Evolutionary conservation across 1,284 basidiomycete species (phyloP).

Genomic region (Heliocybe sulcata): DNA sequence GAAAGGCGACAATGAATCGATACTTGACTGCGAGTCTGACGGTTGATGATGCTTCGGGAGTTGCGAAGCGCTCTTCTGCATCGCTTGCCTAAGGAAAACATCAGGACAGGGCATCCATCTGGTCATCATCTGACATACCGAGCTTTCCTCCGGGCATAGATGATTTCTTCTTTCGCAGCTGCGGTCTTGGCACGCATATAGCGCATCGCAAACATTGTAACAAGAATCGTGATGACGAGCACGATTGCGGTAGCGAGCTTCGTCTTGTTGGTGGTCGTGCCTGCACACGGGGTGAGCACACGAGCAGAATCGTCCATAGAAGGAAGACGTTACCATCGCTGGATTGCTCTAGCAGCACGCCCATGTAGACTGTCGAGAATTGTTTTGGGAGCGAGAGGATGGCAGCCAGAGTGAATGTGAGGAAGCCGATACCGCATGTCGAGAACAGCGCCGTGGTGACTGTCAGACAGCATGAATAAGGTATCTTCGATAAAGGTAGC

Average conservation of each 20-base stretch:
- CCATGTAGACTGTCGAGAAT: constrained; percentile 52
- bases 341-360: constrained; percentile 27
- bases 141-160: not conserved
- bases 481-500: not conserved
- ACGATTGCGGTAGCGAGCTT: not conserved
- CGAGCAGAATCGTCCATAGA: not conserved
- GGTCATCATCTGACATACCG: not conserved
- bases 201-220: not conserved
- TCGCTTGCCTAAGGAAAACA: not conserved
- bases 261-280: not conserved
- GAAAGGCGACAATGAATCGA: not conserved
- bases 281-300: not conserved
- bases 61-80: not conserved
- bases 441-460: constrained; percentile 60
- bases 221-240: not conserved
- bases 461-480: constrained; percentile 11
- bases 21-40: not conserved
- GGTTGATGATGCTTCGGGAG: not conserved
- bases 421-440: constrained; percentile 57
- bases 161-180: not conserved
- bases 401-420: constrained; percentile 50
- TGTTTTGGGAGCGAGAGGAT: constrained; percentile 59
- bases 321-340: constrained; percentile 14
- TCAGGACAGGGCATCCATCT: not conserved
- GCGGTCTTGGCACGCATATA: not conserved